Conservation (phyloP, 192 early-diverging fungal species). For the Coemansia umbellata region DNA sequence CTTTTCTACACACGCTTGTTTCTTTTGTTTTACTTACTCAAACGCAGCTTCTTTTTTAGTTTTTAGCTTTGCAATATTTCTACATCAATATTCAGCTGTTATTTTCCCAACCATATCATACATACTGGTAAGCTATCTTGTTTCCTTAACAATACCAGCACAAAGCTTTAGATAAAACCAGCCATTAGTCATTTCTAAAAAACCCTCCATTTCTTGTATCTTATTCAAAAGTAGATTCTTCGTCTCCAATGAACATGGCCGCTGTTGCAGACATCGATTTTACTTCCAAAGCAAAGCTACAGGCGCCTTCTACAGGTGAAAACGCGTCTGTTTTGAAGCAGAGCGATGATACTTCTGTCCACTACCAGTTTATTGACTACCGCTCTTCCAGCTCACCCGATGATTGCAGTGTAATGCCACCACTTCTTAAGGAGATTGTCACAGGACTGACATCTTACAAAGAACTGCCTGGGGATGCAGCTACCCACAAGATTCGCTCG, state of each 20-base stretch:
- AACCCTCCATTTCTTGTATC: not conserved
- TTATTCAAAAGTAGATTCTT: too few species aligned
- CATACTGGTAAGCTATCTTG: too few species aligned
- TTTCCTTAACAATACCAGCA: too few species aligned
- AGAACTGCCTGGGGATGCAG: constrained; percentile 11
- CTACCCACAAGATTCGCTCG: constrained; percentile 2
- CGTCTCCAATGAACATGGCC: too few species aligned
- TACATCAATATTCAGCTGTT: too few species aligned
- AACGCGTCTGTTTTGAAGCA: not conserved
- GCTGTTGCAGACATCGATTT: not conserved
- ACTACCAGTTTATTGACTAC: not conserved
- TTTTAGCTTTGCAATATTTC: too few species aligned
- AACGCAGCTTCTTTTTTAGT: too few species aligned
- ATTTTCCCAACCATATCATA: too few species aligned
- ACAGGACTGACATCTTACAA: constrained; percentile 13
- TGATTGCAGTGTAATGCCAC: not conserved
- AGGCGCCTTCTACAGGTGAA: not conserved
- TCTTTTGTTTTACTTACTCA: too few species aligned
- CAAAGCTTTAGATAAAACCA: too few species aligned
- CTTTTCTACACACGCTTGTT: too few species aligned
- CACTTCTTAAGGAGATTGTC: constrained; percentile 24
- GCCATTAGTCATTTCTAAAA: too few species aligned
- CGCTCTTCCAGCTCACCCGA: not conserved
- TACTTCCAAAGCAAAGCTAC: not conserved
- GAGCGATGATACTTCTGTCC: not conserved